A percentile compares a stretch with the other conserved stretches of the same genome.
These are phyloP conservation scores for Pestalotiopsis fici DNA, from an alignment of 2,329 filamentous ascomycete genomes.

Conservation along the genomic window DNA sequence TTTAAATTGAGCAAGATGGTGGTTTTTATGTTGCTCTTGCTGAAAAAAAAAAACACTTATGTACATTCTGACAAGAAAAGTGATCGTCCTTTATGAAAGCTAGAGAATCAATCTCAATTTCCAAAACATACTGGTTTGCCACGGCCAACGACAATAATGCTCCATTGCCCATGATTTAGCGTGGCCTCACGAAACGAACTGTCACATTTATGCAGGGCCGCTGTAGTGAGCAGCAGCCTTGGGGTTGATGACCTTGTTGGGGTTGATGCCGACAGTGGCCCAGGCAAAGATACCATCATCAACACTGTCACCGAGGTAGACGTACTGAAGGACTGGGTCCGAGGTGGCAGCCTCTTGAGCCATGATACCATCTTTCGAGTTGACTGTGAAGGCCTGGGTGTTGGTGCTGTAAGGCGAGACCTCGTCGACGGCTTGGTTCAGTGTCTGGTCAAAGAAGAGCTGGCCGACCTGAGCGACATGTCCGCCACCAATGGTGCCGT, in stretches of 20 bases:
- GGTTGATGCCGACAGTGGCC: conserved; percentile 8
- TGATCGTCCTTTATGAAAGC: background rate
- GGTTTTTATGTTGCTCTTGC: background rate
- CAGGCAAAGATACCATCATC: conserved; percentile 8
- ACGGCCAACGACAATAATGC: background rate
- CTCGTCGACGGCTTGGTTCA: conserved; percentile 12
- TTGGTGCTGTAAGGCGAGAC: conserved; percentile 8
- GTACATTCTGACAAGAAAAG: background rate
- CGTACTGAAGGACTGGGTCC: conserved; percentile 8
- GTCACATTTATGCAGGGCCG: background rate
- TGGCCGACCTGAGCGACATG: conserved; percentile 32
- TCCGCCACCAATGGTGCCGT: conserved; percentile 18
- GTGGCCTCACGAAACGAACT: background rate
- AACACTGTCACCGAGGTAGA: conserved; percentile 6
- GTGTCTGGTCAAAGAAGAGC: conserved; percentile 29
- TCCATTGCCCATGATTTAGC: background rate
- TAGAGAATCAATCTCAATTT: background rate
- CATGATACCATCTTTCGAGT: conserved; percentile 6
- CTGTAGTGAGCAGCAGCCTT: conserved; percentile 15
- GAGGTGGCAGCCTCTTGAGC: conserved; percentile 3
- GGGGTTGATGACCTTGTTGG: conserved; percentile 13
- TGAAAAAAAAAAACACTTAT: background rate
- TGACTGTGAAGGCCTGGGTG: conserved; percentile 6
- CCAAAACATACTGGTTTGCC: background rate
- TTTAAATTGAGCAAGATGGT: background rate